A percentile compares a stretch with the other conserved stretches of the same genome.
Conservation (phyloP, 2,329 filamentous ascomycete species). For the Aureobasidium melanogenum region DNA sequence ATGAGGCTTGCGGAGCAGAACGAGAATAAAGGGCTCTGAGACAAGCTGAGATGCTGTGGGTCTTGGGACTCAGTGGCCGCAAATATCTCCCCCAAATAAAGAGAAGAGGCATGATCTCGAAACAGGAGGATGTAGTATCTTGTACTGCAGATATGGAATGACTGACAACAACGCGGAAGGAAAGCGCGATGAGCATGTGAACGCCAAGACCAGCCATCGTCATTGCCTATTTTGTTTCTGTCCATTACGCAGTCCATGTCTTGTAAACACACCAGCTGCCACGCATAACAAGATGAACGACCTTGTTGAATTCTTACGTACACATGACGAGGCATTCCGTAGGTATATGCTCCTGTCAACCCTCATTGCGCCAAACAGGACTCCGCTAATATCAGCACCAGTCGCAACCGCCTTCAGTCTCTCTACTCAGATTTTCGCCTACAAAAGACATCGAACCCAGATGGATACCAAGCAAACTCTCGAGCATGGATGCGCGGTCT, state of each 20-base stretch:
- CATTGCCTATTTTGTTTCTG: not conserved
- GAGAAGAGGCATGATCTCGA: not conserved
- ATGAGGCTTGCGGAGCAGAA: too few relatives aligned
- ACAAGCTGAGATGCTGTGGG: too few relatives aligned
- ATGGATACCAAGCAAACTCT: slow-evolving; percentile 75
- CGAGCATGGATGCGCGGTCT: slow-evolving; percentile 70
- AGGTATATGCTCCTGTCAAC: slow-evolving; percentile 26
- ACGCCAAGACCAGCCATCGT: slow-evolving; percentile 2
- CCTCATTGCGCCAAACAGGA: slow-evolving; percentile 11
- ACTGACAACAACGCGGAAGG: not conserved
- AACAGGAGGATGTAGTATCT: too few relatives aligned
- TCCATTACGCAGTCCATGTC: not conserved
- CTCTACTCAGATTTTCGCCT: slow-evolving; percentile 80
- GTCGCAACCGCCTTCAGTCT: slow-evolving; percentile 67
- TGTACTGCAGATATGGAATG: not conserved
- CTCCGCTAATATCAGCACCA: slow-evolving; percentile 11
- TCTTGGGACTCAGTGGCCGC: too few relatives aligned
- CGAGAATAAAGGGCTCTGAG: too few relatives aligned
- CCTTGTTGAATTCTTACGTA: slow-evolving; percentile 53
- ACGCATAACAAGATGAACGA: slow-evolving; percentile 23
- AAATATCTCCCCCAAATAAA: not conserved
- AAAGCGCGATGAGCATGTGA: slow-evolving; percentile 3
- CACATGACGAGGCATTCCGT: slow-evolving; percentile 41
- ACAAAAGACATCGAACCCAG: slow-evolving; percentile 68
- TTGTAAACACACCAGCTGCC: not conserved